Evolutionary conservation across 1,284 basidiomycete species (phyloP).

Genomic region (Naganishia albida): DNA sequence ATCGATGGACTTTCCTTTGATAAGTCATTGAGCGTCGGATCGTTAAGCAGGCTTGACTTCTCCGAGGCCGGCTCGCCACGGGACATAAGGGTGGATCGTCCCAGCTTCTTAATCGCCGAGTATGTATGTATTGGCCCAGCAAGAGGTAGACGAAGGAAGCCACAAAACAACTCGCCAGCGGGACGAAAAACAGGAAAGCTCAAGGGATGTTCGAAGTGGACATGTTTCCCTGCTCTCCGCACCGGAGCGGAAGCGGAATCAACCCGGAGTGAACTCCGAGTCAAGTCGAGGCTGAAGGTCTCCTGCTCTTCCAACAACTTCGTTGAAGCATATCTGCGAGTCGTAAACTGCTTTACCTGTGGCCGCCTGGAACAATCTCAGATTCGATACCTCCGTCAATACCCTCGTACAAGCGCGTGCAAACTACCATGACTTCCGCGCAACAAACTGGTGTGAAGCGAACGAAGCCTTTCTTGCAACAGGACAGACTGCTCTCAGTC

Average conservation of each 20-base stretch:
- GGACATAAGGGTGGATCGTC: too few species aligned
- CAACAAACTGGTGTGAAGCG: conserved; percentile 3
- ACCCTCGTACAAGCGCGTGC: not conserved
- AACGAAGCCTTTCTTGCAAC: conserved; percentile 36
- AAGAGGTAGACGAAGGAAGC: too few species aligned
- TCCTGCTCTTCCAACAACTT: not conserved
- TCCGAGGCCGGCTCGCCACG: too few species aligned
- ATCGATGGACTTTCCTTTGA: not conserved
- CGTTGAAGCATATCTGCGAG: too few species aligned
- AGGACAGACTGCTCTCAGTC: conserved; percentile 60
- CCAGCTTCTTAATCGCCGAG: too few species aligned
- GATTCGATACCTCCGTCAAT: too few species aligned
- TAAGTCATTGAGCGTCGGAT: not conserved
- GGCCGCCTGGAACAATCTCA: too few species aligned
- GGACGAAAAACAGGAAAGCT: not conserved
- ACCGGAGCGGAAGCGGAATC: not conserved
- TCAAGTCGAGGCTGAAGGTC: not conserved
- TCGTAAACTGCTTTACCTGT: too few species aligned
- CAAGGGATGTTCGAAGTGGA: not conserved
- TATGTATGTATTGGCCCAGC: too few species aligned
- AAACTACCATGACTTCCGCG: not conserved
- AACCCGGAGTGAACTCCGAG: conserved; percentile 9
- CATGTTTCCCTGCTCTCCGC: not conserved
- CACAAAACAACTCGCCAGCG: too few species aligned
- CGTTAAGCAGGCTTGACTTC: too few species aligned